These are phyloP conservation scores for Pochonia chlamydosporia DNA, from an alignment of 2,329 filamentous ascomycete species.

Conservation along the genomic window DNA sequence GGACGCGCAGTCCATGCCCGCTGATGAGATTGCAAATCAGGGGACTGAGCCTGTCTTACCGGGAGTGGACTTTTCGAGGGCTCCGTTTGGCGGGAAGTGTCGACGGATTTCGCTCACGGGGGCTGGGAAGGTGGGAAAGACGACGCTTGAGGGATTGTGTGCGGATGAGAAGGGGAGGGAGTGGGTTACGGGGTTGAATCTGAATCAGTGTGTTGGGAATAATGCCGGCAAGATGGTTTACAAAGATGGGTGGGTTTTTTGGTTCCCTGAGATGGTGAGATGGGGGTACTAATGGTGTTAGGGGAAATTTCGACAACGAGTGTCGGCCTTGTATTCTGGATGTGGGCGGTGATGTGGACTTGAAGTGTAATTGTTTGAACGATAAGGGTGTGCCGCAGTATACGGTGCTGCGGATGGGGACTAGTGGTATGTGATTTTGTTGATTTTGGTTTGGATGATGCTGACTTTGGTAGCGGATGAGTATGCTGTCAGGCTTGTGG, in stretches of 20 bases:
- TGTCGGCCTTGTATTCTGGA: conserved; percentile 17
- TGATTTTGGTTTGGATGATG: neutral
- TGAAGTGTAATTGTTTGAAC: conserved; percentile 17
- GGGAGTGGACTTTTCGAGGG: too few relatives aligned
- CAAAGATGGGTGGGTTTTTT: conserved; percentile 13
- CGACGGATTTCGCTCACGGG: conserved; percentile 16
- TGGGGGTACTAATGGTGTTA: too few relatives aligned
- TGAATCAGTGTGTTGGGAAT: conserved; percentile 18
- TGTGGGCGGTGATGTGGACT: conserved; percentile 3
- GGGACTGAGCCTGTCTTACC: too few relatives aligned
- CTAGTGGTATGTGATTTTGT: conserved; percentile 5
- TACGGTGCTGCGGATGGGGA: conserved; percentile 13
- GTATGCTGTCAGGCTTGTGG: conserved; percentile 9
- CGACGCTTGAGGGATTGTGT: conserved; percentile 16
- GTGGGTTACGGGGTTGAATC: conserved; percentile 20
- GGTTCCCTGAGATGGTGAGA: too few relatives aligned
- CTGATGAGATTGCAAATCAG: too few relatives aligned
- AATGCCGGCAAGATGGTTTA: conserved; percentile 13
- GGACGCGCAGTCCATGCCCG: too few relatives aligned
- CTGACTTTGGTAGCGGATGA: neutral
- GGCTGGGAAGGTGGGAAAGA: conserved; percentile 12
- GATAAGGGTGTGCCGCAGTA: conserved; percentile 5
- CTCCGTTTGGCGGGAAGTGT: conserved; percentile 13
- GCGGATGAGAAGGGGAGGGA: conserved; percentile 11
- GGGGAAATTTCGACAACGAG: conserved; percentile 15